Percentiles rank a stretch among this genome's conserved stretches.
Conservation (phyloP, 179 eudicot species). For the Amaranthus tricolor region DNA sequence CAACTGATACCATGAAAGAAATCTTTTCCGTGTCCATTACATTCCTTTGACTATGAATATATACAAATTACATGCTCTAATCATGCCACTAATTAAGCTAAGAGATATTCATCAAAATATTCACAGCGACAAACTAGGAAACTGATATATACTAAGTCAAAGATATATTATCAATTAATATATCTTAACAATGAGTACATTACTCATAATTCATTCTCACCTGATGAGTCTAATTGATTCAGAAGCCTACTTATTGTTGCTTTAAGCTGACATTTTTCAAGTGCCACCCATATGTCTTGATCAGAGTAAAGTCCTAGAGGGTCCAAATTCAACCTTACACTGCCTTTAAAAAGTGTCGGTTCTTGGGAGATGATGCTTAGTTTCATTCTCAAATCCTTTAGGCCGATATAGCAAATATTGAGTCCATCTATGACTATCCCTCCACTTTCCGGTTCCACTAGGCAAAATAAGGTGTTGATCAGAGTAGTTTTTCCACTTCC, state of each 20-base stretch:
- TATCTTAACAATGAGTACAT: too few species aligned
- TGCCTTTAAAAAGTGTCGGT: slow-evolving; percentile 72
- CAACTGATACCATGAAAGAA: background rate
- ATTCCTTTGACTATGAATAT: too few species aligned
- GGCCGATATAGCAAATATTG: slow-evolving; percentile 63
- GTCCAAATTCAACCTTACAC: slow-evolving; percentile 58
- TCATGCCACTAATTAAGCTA: too few species aligned
- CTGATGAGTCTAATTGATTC: slow-evolving; percentile 61
- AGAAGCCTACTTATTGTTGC: slow-evolving; percentile 45
- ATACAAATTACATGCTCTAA: too few species aligned
- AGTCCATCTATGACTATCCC: slow-evolving; percentile 47
- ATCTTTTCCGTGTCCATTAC: background rate
- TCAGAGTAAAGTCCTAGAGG: slow-evolving; percentile 65
- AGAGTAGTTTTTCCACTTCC: slow-evolving; percentile 70
- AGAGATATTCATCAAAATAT: too few species aligned
- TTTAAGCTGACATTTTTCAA: slow-evolving; percentile 68
- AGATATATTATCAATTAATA: too few species aligned
- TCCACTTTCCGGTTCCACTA: slow-evolving; percentile 62
- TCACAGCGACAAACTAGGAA: too few species aligned
- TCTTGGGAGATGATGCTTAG: slow-evolving; percentile 77
- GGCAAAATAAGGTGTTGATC: slow-evolving; percentile 62
- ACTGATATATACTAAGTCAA: too few species aligned
- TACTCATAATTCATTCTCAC: slow-evolving; percentile 26
- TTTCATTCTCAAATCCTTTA: slow-evolving; percentile 55
- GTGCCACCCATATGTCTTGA: slow-evolving; percentile 65